Evolutionary conservation across 202 grass and related monocot genomes (phyloP).

Genomic region (Setaria italica): DNA sequence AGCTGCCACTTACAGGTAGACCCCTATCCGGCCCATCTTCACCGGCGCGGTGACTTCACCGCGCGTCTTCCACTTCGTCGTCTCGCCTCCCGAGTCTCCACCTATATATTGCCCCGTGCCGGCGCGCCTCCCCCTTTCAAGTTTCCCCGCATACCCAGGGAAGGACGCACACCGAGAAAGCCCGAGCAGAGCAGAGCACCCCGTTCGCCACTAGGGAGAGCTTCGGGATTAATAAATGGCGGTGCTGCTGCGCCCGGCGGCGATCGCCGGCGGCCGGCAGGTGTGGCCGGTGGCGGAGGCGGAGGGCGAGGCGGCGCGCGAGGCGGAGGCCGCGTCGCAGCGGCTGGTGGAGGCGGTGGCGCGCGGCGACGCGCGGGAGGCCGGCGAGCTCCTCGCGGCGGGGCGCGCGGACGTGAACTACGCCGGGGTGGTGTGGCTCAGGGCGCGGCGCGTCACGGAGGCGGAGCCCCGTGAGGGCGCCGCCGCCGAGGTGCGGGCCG

Average conservation of each 20-base stretch:
- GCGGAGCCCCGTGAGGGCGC: conserved; percentile 70
- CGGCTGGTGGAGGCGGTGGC: conserved; percentile 84
- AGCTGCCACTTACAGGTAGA: neutral
- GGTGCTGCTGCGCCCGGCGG: conserved; percentile 71
- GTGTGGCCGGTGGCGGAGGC: conserved; percentile 71
- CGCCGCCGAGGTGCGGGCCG: conserved; percentile 61
- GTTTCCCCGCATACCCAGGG: conserved; percentile 32
- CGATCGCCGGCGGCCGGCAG: conserved; percentile 63
- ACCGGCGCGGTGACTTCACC: conserved; percentile 54
- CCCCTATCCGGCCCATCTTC: neutral
- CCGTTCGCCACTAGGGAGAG: neutral
- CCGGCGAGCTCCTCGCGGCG: conserved; percentile 70
- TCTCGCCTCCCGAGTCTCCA: conserved; percentile 7
- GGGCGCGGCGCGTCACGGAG: conserved; percentile 58
- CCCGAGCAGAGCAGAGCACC: neutral
- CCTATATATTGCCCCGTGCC: conserved; percentile 44
- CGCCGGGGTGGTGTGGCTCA: conserved; percentile 85
- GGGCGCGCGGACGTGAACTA: conserved; percentile 85
- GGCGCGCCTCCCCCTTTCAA: conserved; percentile 79
- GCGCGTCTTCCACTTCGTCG: neutral
- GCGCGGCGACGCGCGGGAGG: conserved; percentile 60
- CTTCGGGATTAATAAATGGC: conserved; percentile 54
- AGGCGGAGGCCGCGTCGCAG: conserved; percentile 68
- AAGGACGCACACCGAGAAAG: neutral
- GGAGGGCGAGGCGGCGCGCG: conserved; percentile 42